Base-by-base conservation (phyloP, 2,329 filamentous ascomycete species). In the Cryphonectria nitschkei region DNA sequence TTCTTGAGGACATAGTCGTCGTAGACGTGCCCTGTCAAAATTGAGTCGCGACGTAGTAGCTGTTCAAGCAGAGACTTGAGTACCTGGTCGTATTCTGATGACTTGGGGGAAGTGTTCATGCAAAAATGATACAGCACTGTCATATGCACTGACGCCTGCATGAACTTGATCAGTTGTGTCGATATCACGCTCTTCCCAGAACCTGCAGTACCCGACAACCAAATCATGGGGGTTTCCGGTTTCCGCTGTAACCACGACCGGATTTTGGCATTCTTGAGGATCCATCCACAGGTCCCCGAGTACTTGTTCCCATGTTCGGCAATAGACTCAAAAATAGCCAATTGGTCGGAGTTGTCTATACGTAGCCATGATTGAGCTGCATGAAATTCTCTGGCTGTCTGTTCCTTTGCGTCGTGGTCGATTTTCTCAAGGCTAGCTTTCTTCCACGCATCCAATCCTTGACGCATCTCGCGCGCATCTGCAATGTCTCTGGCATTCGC, bases 111-210 rank as follows among this genome's bases (percentile, higher is more conserved):
- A 0, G 75, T 73, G 16, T 79, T 77, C 6, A 74, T 79, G 72
- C 80, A 82, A 46, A 83, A 80, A 61, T 83, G 80, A 2, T 56
- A 63, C 9, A 81, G 75, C 11, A 76, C 29, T 13, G 68, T 75
- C 1, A 63, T 46, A 1, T 65, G 58, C 0, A 68, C 29, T 22
- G 1, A 37, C 0, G 29, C 37, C 1, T 70, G 71, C 6, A 81
- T 73, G 41, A 80, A 82, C 1, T 56, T 75, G 9, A 75, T 67
- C 8, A 83, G 69, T 29, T 79, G 76, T 0, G 75, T 72, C 11
- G 76, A 64, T 2, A 82, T 58, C 0, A 81, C 76, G 41, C 79
- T 83, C 65, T 83, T 83, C 0, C 81, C 81, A 0, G 76, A 76
- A 0, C 81, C 81, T 0, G 80, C 78, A 2, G 69, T 73, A 0